These are phyloP conservation scores for Melastoma malabathricum DNA, from an alignment of 345 rosid genomes.

Conservation along the genomic window DNA sequence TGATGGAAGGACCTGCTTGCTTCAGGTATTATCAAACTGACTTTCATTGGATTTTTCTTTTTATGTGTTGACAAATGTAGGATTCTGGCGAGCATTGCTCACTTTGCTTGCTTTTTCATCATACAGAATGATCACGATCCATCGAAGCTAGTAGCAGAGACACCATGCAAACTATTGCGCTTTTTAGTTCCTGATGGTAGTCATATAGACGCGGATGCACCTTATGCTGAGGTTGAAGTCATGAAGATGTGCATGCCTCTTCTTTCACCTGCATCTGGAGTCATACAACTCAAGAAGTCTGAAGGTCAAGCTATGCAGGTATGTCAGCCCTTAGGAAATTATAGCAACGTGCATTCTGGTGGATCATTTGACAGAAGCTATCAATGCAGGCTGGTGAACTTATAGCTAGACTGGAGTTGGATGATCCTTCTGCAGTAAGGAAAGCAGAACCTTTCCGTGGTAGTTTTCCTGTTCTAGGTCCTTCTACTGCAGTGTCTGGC, in stretches of 20 bases:
- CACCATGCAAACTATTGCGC: conserved; percentile 96
- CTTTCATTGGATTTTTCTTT: conserved; percentile 3
- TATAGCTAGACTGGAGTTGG: conserved; percentile 87
- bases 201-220: conserved; percentile 85
- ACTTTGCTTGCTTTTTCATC: conserved; percentile 11
- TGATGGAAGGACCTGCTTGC: conserved; percentile 98
- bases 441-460: conserved; percentile 96
- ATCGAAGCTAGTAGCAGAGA: conserved; percentile 89
- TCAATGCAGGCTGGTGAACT: conserved; percentile 88
- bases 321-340: conserved; percentile 7
- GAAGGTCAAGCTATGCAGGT: conserved; percentile 99
- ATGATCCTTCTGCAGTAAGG: conserved; percentile 98
- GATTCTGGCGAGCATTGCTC: conserved; percentile 1
- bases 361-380: conserved; percentile 8
- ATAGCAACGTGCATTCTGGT: not conserved
- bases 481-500: conserved; percentile 90
- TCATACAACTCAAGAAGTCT: conserved; percentile 65
- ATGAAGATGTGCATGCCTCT: conserved; percentile 99
- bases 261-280: conserved; percentile 96
- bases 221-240: conserved; percentile 99
- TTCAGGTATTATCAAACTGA: conserved; percentile 39
- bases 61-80: too few relatives aligned
- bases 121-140: conserved; percentile 96
- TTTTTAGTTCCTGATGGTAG: conserved; percentile 80
- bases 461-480: conserved; percentile 73